Evolutionary conservation across 139 green algal genomes (phyloP), one percentile per base, ranked within the genome.

Genomic region (Parachlorella kessleri): DNA sequence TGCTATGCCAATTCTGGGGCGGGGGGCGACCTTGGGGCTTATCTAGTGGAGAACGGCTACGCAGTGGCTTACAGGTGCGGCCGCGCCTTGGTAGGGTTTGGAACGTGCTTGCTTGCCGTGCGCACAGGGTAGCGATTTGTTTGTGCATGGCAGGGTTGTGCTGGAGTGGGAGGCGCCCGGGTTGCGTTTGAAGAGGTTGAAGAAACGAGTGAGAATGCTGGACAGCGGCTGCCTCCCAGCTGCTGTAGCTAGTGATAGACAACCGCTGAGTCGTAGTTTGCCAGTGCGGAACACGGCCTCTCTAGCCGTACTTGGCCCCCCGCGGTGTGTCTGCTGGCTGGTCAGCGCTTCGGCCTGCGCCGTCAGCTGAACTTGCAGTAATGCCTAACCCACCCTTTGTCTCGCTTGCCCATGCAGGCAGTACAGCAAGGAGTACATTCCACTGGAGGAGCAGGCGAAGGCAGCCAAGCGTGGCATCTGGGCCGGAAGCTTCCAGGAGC

Each of bases 1-100:
- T 96, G 91, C 83, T 78, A 41, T 26, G 30, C 82, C 18, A 28
- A 26, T 2, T 18, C 24, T 24, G 21, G 42, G 9, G 64, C 35
- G 66, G 14, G 72, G 23, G 66, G 73, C 21, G 91, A 96, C 54
- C 79, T 97, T 4, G 89, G 89, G 30, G 66, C n/a, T 0, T 97
- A 85, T 84, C 68, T 97, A 69, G 93, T 97, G 35, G 35, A 64
- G 6, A 88, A 95, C 41, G 93, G 93, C 14, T 73, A 89, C 32
- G 93, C 93, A 3, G 89, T 96, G 21, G 92, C 93, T 0, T 97
- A 97, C 84, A 88, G 84, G 85, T 89, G 71, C 24, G 32, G 1
- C 3, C 32, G 37, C n/a, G n/a, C n/a, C n/a, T n/a, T n/a, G n/a
- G n/a, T n/a, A n/a, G n/a, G n/a, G n/a, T n/a, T n/a, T n/a, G n/a